Conservation (phyloP, 805 yeast species). For the Kodamaea lidongshanica region DNA sequence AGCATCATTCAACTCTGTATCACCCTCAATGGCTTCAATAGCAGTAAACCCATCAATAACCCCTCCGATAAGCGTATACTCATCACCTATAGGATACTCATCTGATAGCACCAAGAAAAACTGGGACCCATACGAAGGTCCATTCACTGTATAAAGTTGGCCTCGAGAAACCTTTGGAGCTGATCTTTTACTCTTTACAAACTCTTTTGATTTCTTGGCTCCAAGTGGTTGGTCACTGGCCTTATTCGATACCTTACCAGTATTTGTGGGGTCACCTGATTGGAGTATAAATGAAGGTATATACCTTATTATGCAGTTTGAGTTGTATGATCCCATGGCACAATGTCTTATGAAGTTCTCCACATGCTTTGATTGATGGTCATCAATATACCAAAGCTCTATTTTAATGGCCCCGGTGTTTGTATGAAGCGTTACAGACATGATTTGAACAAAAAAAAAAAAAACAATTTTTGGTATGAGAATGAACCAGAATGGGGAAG, state of each 20-base stretch:
- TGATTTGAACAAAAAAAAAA: conserved; percentile 2
- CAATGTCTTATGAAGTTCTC: conserved; percentile 19
- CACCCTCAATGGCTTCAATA: conserved; percentile 12
- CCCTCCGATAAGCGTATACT: conserved; percentile 14
- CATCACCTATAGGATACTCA: conserved; percentile 7
- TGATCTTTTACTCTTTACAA: background rate
- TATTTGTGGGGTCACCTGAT: conserved; percentile 17
- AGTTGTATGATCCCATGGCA: conserved; percentile 16
- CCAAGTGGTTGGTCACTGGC: conserved; percentile 9
- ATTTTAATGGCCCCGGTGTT: conserved; percentile 14
- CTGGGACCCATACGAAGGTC: conserved; percentile 15
- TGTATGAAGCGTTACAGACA: conserved; percentile 14
- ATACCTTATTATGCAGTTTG: conserved; percentile 13
- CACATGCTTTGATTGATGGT: conserved; percentile 10
- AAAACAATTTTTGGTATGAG: conserved; percentile 1
- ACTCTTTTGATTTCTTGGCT: background rate
- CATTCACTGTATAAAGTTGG: conserved; percentile 11
- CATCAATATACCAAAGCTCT: conserved; percentile 9
- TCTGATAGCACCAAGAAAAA: conserved; percentile 15
- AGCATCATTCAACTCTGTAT: conserved; percentile 7
- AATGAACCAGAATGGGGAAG: background rate
- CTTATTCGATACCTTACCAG: conserved; percentile 10
- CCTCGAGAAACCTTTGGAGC: conserved; percentile 10
- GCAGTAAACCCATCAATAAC: conserved; percentile 16
- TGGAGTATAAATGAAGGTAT: conserved; percentile 17